A percentile compares a stretch with the other conserved stretches of the same genome.
Evolutionary conservation across 2,329 filamentous ascomycete genomes (phyloP).

Genomic region (Laburnicola sp.): DNA sequence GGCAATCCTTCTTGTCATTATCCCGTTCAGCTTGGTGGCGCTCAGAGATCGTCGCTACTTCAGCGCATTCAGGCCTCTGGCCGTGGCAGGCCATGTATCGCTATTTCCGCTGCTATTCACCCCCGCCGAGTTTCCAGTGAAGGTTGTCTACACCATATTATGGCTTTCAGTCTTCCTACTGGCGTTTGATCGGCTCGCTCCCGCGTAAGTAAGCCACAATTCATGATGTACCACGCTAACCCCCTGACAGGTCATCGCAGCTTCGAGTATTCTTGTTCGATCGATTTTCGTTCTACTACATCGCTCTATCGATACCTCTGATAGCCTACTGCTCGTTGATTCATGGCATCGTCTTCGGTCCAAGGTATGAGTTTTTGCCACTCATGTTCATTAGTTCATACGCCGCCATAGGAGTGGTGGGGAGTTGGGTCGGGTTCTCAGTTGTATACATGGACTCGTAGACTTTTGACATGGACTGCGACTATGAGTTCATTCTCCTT

Average conservation of each 20-base stretch:
- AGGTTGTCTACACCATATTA: constrained; percentile 87
- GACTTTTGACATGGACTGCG: neutral
- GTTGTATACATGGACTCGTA: constrained; percentile 75
- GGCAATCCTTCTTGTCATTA: constrained; percentile 88
- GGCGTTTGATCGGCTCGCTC: constrained; percentile 83
- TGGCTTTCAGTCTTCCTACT: constrained; percentile 88
- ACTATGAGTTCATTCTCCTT: neutral
- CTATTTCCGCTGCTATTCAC: constrained; percentile 94
- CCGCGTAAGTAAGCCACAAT: constrained; percentile 58
- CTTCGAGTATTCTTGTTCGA: constrained; percentile 88
- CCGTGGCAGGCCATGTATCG: constrained; percentile 91
- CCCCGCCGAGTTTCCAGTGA: constrained; percentile 87
- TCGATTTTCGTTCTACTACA: constrained; percentile 86
- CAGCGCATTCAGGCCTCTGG: constrained; percentile 86
- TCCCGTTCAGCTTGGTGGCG: constrained; percentile 91
- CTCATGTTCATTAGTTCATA: constrained; percentile 98
- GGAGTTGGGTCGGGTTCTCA: constrained; percentile 92
- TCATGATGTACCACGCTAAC: constrained; percentile 18
- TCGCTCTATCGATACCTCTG: constrained; percentile 83
- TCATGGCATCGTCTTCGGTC: constrained; percentile 81
- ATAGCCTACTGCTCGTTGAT: constrained; percentile 85
- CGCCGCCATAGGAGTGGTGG: constrained; percentile 88
- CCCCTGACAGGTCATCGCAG: constrained; percentile 60
- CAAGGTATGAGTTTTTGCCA: constrained; percentile 83
- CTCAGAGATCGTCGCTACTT: constrained; percentile 88